Evolutionary conservation across 805 yeast species (phyloP).

Genomic region (Danielozyma ontarioensis): DNA sequence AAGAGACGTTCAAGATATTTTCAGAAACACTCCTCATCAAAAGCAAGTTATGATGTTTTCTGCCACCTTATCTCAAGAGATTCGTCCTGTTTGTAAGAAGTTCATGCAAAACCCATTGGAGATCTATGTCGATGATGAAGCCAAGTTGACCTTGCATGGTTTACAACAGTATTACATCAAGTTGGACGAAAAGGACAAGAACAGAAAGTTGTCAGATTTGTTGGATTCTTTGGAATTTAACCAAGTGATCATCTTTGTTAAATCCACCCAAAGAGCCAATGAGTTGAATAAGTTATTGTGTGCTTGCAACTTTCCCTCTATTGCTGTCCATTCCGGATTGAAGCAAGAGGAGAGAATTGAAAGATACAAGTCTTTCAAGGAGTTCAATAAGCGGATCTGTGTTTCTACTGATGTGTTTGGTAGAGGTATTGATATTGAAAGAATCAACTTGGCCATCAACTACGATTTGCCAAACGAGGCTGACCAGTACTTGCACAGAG

Average conservation of each 20-base stretch:
- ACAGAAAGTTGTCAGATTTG: slow-evolving; percentile 85
- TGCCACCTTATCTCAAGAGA: slow-evolving; percentile 90
- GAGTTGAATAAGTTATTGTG: slow-evolving; percentile 84
- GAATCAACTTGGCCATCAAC: slow-evolving; percentile 96
- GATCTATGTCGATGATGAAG: slow-evolving; percentile 95
- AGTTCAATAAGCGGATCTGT: slow-evolving; percentile 97
- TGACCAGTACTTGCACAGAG: slow-evolving; percentile 97
- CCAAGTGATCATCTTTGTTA: slow-evolving; percentile 96
- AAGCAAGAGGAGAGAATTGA: slow-evolving; percentile 98
- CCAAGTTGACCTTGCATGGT: slow-evolving; percentile 96
- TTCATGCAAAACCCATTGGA: slow-evolving; percentile 98
- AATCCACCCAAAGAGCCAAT: slow-evolving; percentile 85
- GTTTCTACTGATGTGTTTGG: slow-evolving; percentile 98
- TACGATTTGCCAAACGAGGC: slow-evolving; percentile 96
- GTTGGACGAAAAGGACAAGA: slow-evolving; percentile 86
- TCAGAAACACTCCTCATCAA: slow-evolving; percentile 96
- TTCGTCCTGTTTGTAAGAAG: slow-evolving; percentile 94
- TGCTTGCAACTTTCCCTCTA: slow-evolving; percentile 94
- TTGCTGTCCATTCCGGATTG: slow-evolving; percentile 92
- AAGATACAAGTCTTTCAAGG: slow-evolving; percentile 92
- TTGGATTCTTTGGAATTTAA: slow-evolving; percentile 93
- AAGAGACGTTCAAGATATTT: slow-evolving; percentile 96
- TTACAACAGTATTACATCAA: slow-evolving; percentile 94
- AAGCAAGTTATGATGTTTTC: slow-evolving; percentile 99
- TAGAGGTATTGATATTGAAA: slow-evolving; percentile 98